phyloP scores from a whole-genome alignment of 148 eudicot species.

The Spergularia bocconei region DNA sequence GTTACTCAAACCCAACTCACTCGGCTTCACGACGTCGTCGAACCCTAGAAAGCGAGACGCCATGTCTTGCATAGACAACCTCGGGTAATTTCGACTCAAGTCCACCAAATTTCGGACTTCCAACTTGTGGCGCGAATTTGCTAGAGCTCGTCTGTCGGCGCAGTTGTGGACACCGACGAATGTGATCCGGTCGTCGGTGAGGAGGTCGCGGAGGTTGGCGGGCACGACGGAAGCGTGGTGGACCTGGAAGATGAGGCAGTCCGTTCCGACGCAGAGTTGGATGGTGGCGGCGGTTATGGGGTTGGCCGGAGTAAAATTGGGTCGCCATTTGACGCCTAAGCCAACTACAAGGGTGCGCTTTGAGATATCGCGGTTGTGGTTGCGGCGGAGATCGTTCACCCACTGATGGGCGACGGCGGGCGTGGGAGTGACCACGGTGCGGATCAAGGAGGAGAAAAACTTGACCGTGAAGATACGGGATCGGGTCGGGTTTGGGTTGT shows the following conservation, averaged over 20 bases:
- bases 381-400: conserved; percentile 20
- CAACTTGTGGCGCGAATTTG: not conserved
- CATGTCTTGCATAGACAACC: conserved; percentile 1
- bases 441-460: conserved; percentile 9
- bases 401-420: conserved; percentile 21
- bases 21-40: conserved; percentile 8
- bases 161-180: conserved; percentile 23
- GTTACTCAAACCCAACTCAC: conserved; percentile 2
- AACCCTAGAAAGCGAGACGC: not conserved
- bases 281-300: conserved; percentile 11
- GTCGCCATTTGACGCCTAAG: conserved; percentile 21
- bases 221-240: conserved; percentile 3
- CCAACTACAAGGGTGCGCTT: conserved; percentile 5
- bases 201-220: conserved; percentile 8
- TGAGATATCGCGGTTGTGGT: not conserved
- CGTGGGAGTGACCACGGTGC: conserved; percentile 21
- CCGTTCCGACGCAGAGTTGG: not conserved
- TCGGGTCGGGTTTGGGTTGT: not conserved
- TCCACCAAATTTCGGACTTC: not conserved
- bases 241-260: conserved; percentile 21
- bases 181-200: conserved; percentile 13
- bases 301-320: not conserved
- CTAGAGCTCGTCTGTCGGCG: not conserved
- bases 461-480: conserved; percentile 8
- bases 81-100: not conserved